Evolutionary conservation across 805 yeast genomes (phyloP).

Genomic region (Lipomyces mesembrius): DNA sequence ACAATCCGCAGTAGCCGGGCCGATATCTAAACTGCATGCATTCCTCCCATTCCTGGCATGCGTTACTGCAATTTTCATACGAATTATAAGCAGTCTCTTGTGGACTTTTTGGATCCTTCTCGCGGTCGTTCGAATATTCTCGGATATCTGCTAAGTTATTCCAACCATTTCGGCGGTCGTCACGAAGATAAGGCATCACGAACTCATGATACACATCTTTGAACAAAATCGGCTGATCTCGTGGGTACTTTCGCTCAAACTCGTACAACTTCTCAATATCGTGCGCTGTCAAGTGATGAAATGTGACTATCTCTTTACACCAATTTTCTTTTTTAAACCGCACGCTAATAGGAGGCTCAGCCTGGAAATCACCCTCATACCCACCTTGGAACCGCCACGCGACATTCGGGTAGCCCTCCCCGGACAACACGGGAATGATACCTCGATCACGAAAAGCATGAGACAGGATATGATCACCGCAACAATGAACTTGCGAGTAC

Average conservation of each 20-base stretch:
- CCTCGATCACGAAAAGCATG: conserved; percentile 35
- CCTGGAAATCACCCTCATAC: too few species aligned
- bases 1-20: conserved; percentile 18
- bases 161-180: conserved; percentile 41
- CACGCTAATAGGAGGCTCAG: conserved; percentile 38
- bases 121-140: background rate
- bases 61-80: conserved; percentile 23
- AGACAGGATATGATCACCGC: conserved; percentile 48
- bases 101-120: conserved; percentile 7
- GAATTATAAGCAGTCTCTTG: conserved; percentile 13
- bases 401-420: conserved; percentile 30
- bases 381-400: conserved; percentile 44
- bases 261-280: conserved; percentile 41
- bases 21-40: conserved; percentile 20
- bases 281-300: conserved; percentile 43
- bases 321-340: conserved; percentile 32
- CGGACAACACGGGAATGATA: conserved; percentile 12
- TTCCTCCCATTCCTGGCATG: conserved; percentile 36
- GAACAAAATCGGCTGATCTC: conserved; percentile 36
- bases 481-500: conserved; percentile 40
- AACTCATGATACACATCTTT: conserved; percentile 37
- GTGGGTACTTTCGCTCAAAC: conserved; percentile 43
- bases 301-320: conserved; percentile 45
- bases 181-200: conserved; percentile 41
- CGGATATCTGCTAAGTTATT: conserved; percentile 34